phyloP scores from a whole-genome alignment of 441 rosid species.

The Melastoma candidum region DNA sequence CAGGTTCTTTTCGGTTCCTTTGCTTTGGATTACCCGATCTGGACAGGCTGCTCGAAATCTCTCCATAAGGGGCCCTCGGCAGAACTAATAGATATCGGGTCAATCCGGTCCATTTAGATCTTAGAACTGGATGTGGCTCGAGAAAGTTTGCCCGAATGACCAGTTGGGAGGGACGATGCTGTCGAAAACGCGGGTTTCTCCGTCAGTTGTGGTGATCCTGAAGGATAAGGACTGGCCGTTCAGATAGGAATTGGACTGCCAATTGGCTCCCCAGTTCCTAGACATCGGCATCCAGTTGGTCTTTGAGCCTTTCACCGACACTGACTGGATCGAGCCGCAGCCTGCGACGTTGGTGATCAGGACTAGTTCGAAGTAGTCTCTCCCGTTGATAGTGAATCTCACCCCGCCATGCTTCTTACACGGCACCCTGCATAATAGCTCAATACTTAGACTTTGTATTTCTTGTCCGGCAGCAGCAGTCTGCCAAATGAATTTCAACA shows the following conservation, averaged over 20 bases:
- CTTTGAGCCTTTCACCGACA: conserved; percentile 53
- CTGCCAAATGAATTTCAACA: no score
- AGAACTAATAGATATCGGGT: no score
- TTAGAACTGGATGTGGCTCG: no score
- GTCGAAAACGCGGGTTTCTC: conserved; percentile 28
- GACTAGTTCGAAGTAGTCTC: conserved; percentile 47
- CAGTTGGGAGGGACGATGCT: conserved; percentile 48
- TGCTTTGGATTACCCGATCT: no score
- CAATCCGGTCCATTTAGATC: no score
- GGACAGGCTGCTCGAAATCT: no score
- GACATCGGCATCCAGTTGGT: conserved; percentile 49
- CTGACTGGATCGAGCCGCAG: conserved; percentile 41
- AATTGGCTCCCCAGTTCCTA: conserved; percentile 69
- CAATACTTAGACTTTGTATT: no score
- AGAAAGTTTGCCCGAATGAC: conserved; percentile 6
- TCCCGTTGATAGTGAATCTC: conserved; percentile 51
- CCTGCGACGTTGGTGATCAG: conserved; percentile 64
- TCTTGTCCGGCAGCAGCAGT: no score
- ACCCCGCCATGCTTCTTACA: conserved; percentile 51
- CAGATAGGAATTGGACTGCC: conserved; percentile 51
- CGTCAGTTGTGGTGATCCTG: conserved; percentile 38
- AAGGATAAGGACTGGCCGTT: conserved; percentile 59
- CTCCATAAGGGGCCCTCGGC: no score
- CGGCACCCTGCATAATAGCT: conserved; percentile 25
- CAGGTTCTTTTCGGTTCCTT: no score